phyloP scores from a whole-genome alignment of 306 rosid species.

The Prunus mume region DNA sequence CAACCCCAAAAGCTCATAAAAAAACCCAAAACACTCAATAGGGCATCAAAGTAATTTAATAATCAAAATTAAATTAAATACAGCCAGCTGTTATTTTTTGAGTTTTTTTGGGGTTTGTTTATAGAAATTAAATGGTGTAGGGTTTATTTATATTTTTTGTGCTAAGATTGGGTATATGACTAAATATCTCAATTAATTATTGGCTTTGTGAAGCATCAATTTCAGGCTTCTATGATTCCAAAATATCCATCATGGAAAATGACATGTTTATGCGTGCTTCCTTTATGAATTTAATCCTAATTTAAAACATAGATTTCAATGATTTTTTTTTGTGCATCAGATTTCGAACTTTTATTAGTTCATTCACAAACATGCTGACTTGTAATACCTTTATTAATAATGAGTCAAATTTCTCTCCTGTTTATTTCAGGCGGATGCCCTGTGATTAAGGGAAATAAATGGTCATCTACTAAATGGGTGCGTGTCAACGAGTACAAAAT shows the following conservation, averaged over 20 bases:
- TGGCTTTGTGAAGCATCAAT: background rate
- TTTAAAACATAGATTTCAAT: background rate
- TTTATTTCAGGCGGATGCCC: constrained; percentile 92
- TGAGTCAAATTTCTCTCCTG: constrained; percentile 2
- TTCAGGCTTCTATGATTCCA: background rate
- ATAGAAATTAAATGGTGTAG: no score
- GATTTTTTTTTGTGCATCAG: background rate
- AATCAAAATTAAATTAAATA: no score
- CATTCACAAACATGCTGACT: background rate
- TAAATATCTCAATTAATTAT: background rate
- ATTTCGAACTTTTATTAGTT: background rate
- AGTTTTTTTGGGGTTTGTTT: no score
- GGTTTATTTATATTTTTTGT: no score
- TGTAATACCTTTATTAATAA: background rate
- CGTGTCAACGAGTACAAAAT: constrained; percentile 70
- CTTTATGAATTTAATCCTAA: background rate
- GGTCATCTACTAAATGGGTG: constrained; percentile 98
- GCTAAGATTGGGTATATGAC: no score
- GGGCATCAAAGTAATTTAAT: no score
- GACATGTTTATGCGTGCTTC: background rate
- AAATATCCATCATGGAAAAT: constrained; percentile 15
- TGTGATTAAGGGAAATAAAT: constrained; percentile 89
- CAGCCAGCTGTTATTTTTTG: no score
- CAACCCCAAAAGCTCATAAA: no score
- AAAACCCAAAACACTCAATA: no score